Conservation (phyloP, 202 grass and related monocot species). For the Panicum virgatum region DNA sequence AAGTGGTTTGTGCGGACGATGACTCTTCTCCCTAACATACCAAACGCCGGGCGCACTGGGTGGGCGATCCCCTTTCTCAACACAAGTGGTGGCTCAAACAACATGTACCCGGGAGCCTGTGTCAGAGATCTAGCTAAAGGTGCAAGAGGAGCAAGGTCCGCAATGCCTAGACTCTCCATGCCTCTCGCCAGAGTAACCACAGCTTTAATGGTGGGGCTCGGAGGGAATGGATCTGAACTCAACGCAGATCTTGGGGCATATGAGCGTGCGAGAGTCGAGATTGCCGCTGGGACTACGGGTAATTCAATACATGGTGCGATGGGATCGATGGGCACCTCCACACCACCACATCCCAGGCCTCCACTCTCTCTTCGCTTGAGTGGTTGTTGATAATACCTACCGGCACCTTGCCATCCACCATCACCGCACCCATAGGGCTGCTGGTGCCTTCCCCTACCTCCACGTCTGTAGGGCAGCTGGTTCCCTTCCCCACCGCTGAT, state of each 20-base stretch:
- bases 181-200: background rate
- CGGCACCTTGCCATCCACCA: background rate
- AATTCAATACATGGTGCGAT: background rate
- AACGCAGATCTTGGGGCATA: background rate
- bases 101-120: background rate
- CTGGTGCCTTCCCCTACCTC: no score
- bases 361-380: background rate
- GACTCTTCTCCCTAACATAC: slow-evolving; percentile 19
- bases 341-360: background rate
- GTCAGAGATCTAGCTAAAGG: background rate
- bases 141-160: background rate
- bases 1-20: slow-evolving; percentile 64
- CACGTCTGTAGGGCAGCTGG: background rate
- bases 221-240: background rate
- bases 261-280: background rate
- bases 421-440: background rate
- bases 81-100: background rate
- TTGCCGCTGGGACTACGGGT: background rate
- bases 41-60: slow-evolving; percentile 43
- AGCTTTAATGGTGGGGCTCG: background rate
- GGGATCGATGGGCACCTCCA: background rate
- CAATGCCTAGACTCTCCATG: slow-evolving; percentile 8
- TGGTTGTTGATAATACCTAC: background rate
- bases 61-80: slow-evolving; percentile 38
- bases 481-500: background rate